Evolutionary conservation across 306 rosid genomes (phyloP).

Genomic region (Urtica urens): DNA sequence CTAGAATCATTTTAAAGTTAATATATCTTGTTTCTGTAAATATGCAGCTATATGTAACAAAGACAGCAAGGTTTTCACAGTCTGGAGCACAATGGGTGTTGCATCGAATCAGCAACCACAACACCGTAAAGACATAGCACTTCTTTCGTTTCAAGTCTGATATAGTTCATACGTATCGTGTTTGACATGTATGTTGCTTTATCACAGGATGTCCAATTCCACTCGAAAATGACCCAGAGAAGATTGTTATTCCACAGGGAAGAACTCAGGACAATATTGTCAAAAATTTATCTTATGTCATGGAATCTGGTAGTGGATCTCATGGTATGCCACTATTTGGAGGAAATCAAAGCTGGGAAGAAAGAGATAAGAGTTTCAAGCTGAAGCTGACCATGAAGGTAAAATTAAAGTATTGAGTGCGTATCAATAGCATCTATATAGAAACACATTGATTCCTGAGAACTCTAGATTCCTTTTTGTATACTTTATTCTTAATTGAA

Average conservation of each 20-base stretch:
- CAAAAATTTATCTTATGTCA: constrained; percentile 41
- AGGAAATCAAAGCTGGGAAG: constrained; percentile 71
- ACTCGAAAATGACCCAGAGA: constrained; percentile 49
- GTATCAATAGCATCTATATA: neutral
- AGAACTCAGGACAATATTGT: constrained; percentile 50
- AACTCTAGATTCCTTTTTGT: neutral
- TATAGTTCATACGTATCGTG: constrained; percentile 13
- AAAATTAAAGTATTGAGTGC: constrained; percentile 11
- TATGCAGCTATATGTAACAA: constrained; percentile 83
- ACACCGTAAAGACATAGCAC: constrained; percentile 56
- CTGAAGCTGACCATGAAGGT: constrained; percentile 77
- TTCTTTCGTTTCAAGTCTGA: constrained; percentile 2
- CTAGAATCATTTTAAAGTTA: too few relatives aligned
- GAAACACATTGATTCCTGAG: neutral
- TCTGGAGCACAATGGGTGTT: constrained; percentile 62
- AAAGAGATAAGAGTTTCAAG: constrained; percentile 74
- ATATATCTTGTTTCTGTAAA: too few relatives aligned
- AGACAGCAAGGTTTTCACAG: constrained; percentile 63
- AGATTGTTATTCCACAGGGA: constrained; percentile 57
- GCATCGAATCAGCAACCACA: constrained; percentile 38
- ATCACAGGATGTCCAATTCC: constrained; percentile 77
- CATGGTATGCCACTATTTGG: constrained; percentile 67
- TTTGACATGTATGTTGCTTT: constrained; percentile 6
- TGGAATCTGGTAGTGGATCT: constrained; percentile 37
- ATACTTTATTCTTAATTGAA: neutral